Conservation (phyloP, 371 early-diverging fungal species). For the Apophysomyces trapeziformis region DNA sequence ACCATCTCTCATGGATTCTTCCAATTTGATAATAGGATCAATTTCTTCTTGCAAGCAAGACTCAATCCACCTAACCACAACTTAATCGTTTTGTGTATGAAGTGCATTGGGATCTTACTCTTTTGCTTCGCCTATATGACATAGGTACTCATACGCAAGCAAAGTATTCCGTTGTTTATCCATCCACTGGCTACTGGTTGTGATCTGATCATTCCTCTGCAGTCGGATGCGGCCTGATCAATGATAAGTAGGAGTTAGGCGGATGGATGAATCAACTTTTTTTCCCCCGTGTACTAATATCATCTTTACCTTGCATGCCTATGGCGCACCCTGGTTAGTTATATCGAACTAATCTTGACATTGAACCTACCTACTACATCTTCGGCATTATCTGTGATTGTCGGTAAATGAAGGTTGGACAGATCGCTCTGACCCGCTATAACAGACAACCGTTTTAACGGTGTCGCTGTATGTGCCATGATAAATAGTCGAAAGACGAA, state of each 20-base stretch:
- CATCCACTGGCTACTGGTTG: slow-evolving; percentile 83
- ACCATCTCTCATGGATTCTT: slow-evolving; percentile 95
- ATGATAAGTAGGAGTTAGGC: not conserved
- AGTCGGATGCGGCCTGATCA: slow-evolving; percentile 64
- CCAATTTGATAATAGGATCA: slow-evolving; percentile 77
- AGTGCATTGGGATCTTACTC: slow-evolving; percentile 66
- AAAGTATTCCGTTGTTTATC: slow-evolving; percentile 93
- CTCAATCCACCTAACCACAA: slow-evolving; percentile 88
- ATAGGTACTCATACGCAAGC: slow-evolving; percentile 98
- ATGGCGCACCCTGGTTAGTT: not conserved
- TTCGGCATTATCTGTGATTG: slow-evolving; percentile 49
- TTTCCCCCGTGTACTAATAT: not conserved
- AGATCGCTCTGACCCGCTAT: slow-evolving; percentile 50
- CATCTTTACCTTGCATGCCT: slow-evolving; percentile 33
- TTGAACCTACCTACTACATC: slow-evolving; percentile 47
- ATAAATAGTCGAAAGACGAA: not conserved
- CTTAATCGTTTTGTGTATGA: not conserved
- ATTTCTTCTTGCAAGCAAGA: slow-evolving; percentile 86
- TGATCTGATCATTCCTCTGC: slow-evolving; percentile 52
- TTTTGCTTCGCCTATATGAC: slow-evolving; percentile 99
- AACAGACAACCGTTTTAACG: slow-evolving; percentile 49
- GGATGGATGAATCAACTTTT: not conserved
- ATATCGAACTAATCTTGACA: not conserved
- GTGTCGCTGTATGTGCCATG: slow-evolving; percentile 40
- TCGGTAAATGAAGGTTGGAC: slow-evolving; percentile 40